Evolutionary conservation across 345 rosid genomes (phyloP).

Genomic region (Lumnitzera racemosa): DNA sequence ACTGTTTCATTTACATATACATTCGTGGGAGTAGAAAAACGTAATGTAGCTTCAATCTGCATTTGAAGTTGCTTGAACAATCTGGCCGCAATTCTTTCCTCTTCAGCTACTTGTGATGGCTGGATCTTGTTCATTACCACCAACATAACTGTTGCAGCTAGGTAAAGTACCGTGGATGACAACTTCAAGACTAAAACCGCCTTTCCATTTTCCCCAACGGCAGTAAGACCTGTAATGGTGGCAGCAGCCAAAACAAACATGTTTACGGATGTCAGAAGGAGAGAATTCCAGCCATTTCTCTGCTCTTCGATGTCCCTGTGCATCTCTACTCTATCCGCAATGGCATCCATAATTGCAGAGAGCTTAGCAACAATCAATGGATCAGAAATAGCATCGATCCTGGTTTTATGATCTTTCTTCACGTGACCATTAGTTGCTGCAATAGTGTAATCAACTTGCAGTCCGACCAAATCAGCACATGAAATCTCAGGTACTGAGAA

Average conservation of each 20-base stretch:
- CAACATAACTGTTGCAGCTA: conserved; percentile 34
- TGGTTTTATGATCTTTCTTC: no score
- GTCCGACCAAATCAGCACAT: no score
- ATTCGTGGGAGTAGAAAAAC: conserved; percentile 17
- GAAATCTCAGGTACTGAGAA: neutral
- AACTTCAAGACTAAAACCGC: conserved; percentile 20
- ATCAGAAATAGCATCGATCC: neutral
- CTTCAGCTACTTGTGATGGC: conserved; percentile 58
- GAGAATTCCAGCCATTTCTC: conserved; percentile 44
- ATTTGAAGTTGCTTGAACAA: conserved; percentile 39
- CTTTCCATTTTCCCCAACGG: conserved; percentile 9
- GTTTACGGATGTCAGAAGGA: conserved; percentile 41
- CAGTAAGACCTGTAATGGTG: conserved; percentile 33
- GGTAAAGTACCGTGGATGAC: conserved; percentile 31
- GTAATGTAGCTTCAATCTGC: conserved; percentile 22
- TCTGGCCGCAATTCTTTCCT: conserved; percentile 47
- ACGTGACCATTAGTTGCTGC: no score
- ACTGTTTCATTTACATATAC: conserved; percentile 31
- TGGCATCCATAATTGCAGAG: conserved; percentile 27
- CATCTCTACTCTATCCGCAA: conserved; percentile 47
- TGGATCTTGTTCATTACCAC: conserved; percentile 37
- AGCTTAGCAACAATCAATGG: conserved; percentile 7
- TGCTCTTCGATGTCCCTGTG: conserved; percentile 45
- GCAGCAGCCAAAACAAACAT: conserved; percentile 42
- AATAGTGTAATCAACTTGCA: no score